Conservation (phyloP, 2,329 filamentous ascomycete species). For the Xylaria sp. region DNA sequence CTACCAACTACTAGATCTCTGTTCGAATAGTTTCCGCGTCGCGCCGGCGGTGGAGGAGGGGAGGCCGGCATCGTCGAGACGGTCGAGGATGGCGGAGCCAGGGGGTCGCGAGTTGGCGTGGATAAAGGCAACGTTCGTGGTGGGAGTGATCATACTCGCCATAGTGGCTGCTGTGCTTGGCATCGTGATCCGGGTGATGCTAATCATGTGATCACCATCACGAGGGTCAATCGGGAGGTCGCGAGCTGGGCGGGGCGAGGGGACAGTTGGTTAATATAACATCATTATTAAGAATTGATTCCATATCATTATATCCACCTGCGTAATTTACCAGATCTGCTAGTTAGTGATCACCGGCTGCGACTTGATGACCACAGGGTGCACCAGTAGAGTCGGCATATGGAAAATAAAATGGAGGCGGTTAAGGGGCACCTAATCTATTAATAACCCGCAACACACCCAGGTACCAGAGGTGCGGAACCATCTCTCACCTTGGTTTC, state of each 20-base stretch:
- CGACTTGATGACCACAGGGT: too few relatives aligned
- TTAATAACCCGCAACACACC: too few relatives aligned
- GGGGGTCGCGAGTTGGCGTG: slow-evolving; percentile 13
- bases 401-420: too few relatives aligned
- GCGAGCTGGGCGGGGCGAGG: slow-evolving; percentile 14
- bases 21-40: too few relatives aligned
- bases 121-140: slow-evolving; percentile 6
- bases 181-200: background rate
- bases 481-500: too few relatives aligned
- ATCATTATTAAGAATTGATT: slow-evolving; percentile 3
- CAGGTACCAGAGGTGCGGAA: too few relatives aligned
- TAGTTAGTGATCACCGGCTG: too few relatives aligned
- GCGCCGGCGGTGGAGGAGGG: slow-evolving; percentile 5
- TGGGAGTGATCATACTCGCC: background rate
- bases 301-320: background rate
- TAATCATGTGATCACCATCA: too few relatives aligned
- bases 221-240: slow-evolving; percentile 11
- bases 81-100: slow-evolving; percentile 10
- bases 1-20: background rate
- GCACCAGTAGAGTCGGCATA: too few relatives aligned
- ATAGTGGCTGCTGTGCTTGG: background rate
- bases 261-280: slow-evolving; percentile 14
- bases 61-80: slow-evolving; percentile 10
- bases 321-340: too few relatives aligned
- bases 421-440: too few relatives aligned